Evolutionary conservation across 345 rosid species (phyloP), one percentile per base, ranked within the genome.

Genomic region (Psidium guajava): DNA sequence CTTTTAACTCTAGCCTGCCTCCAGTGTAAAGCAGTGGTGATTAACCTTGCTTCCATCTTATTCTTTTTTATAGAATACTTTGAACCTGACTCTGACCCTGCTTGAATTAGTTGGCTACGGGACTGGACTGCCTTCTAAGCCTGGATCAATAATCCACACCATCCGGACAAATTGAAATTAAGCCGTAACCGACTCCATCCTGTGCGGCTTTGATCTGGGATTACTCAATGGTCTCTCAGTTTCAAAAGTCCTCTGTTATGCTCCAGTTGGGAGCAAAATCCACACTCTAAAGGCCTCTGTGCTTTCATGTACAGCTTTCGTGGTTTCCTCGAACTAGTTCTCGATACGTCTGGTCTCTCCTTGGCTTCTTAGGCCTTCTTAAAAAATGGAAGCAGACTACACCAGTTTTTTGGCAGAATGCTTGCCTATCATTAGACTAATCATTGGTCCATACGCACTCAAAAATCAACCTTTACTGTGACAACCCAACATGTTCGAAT

Each of bases 1-100:
- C 89, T 90, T 87, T 95, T 89, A 94, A 91, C 59, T 95, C 96
- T 28, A 96, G 93, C 96, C 98, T 93, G 88, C 94, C 98, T 86
- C 92, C 95, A 0, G 44, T 92, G 86, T 93, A 94, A 7, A 91
- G 90, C 64, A 56, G 82, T 25, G 95, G 77, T 16, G 44, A 69
- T 32, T 16, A 8, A 69, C 77, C 20, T 8, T 69, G 44, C 24
- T 69, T 32, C 24, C 20, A 18, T 69, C 77, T 69, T 32, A 18
- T 69, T 54, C 24, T 69, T 69, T 69, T 36, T 69, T 40, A 32
- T 69, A 69, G 3, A 16, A 32, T 69, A 69, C 47, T 69, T 69
- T 4, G 44, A 69, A 32, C 44, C 77, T 18, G 47, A 1, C 77
- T 61, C 24, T 69, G 77, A 4, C 32, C 44, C 75, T 32, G 77